A percentile compares a stretch with the other conserved stretches of the same genome.
Conservation (phyloP, 2,329 filamentous ascomycete species). For the Diaporthe vexans region DNA sequence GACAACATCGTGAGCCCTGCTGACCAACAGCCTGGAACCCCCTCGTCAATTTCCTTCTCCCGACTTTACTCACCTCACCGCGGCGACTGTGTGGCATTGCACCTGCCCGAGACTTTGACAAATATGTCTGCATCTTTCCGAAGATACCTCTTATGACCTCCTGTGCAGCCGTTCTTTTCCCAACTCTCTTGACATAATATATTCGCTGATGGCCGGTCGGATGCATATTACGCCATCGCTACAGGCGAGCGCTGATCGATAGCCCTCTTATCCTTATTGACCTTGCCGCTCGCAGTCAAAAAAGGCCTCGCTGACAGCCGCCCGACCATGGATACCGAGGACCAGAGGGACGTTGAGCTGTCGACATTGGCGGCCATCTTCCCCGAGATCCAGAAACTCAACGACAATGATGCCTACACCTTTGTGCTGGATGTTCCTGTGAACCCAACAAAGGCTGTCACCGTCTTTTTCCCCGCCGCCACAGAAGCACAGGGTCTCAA, state of each 20-base stretch:
- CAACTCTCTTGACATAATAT: background rate
- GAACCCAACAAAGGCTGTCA: constrained; percentile 66
- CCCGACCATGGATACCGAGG: constrained; percentile 52
- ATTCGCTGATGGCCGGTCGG: constrained; percentile 17
- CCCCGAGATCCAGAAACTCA: constrained; percentile 70
- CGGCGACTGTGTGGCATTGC: constrained; percentile 5
- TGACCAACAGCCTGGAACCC: background rate
- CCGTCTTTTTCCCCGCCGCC: constrained; percentile 69
- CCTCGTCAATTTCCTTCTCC: background rate
- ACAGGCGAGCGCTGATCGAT: constrained; percentile 9
- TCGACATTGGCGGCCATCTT: constrained; percentile 74
- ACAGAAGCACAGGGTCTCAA: constrained; percentile 48
- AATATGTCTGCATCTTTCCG: constrained; percentile 29
- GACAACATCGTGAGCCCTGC: constrained; percentile 7
- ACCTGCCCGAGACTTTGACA: constrained; percentile 24
- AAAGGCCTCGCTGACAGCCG: background rate
- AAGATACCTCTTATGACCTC: constrained; percentile 13
- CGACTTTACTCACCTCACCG: constrained; percentile 1
- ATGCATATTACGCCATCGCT: background rate
- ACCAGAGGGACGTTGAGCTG: constrained; percentile 71
- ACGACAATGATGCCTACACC: constrained; percentile 59
- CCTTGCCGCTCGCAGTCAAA: background rate
- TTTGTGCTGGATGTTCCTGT: constrained; percentile 72
- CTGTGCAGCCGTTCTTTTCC: background rate
- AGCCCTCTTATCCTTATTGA: constrained; percentile 2